Evolutionary conservation across 2,329 filamentous ascomycete species (phyloP), one percentile per base, ranked within the genome.

Genomic region (Teratosphaeriaceae sp.): DNA sequence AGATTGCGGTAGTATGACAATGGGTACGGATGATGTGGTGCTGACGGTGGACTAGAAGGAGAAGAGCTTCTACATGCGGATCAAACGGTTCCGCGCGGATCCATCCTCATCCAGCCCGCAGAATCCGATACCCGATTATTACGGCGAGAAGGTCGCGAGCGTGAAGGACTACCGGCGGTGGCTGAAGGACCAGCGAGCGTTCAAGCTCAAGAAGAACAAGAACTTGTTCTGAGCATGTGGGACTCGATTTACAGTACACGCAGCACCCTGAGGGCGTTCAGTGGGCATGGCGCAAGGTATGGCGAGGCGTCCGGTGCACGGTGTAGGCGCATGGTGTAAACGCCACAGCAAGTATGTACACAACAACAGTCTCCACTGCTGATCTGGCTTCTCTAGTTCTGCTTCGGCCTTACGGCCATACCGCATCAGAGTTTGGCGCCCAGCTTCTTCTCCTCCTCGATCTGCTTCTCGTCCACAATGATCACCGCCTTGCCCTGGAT

Each of bases 81-180:
- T 98, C 68, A 92, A 89, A 74, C 87, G 84, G 66, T 84, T 92
- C 70, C 82, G 92, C 20, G 90, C 94, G 48, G 90, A 98, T 64
- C 90, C 92, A 3, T 85, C 82, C 13, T 84, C 84, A 42, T 94
- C 88, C 49, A 94, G 87, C 30, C 82, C 92, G 55, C 79, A 86
- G 40, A 97, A 97, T 70, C 92, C 92, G 15, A 86, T 95, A 1
- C 89, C 90, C 33, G 92, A 98, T 64, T 98, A 95, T 69, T 98
- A 98, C 60, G 92, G 92, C 57, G 92, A 98, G 72, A 97, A 96
- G 76, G 95, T 98, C 57, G 86, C 85, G 40, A 95, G 88, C 58
- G 88, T 97, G 18, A 76, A 82, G 42, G 89, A 87, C 36, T 98
- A 97, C 66, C 75, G 92, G 58, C 83, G 88, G 65, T 98, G 92